Percentiles rank a stretch among this genome's conserved stretches.
Evolutionary conservation across 345 rosid genomes (phyloP).

Genomic region (Viola odorata): DNA sequence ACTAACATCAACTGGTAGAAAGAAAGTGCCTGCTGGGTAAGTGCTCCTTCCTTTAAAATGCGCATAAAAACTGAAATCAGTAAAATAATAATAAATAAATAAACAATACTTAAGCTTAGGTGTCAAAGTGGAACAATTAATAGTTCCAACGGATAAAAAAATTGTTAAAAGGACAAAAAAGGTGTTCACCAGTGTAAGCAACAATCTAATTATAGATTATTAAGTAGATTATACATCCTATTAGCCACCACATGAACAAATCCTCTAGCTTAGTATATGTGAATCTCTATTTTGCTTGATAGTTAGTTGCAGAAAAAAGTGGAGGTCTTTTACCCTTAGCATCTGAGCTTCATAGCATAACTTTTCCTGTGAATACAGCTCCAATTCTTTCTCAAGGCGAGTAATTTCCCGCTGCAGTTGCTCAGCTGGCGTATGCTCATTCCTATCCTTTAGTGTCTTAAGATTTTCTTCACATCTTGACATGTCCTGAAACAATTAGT

Average conservation of each 20-base stretch:
- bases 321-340: constrained; percentile 53
- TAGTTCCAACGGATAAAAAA: too few species aligned
- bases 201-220: too few species aligned
- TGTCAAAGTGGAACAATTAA: too few species aligned
- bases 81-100: background rate
- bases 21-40: constrained; percentile 77
- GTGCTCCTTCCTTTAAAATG: constrained; percentile 57
- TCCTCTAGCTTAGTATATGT: too few species aligned
- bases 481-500: constrained; percentile 50
- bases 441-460: constrained; percentile 59
- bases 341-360: constrained; percentile 94
- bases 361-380: constrained; percentile 74
- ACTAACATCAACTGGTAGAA: constrained; percentile 83
- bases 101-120: too few species aligned
- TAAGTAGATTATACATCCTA: too few species aligned
- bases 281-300: too few species aligned
- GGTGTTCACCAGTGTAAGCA: too few species aligned
- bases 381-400: constrained; percentile 76
- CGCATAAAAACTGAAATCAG: constrained; percentile 1
- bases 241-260: too few species aligned
- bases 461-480: constrained; percentile 75
- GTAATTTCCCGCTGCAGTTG: constrained; percentile 64
- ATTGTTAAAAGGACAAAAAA: too few species aligned
- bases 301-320: background rate
- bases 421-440: constrained; percentile 61